A percentile compares a stretch with the other conserved stretches of the same genome.
These are phyloP conservation scores for Malus hybrid DNA, from an alignment of 331 rosid genomes.

Conservation along the genomic window DNA sequence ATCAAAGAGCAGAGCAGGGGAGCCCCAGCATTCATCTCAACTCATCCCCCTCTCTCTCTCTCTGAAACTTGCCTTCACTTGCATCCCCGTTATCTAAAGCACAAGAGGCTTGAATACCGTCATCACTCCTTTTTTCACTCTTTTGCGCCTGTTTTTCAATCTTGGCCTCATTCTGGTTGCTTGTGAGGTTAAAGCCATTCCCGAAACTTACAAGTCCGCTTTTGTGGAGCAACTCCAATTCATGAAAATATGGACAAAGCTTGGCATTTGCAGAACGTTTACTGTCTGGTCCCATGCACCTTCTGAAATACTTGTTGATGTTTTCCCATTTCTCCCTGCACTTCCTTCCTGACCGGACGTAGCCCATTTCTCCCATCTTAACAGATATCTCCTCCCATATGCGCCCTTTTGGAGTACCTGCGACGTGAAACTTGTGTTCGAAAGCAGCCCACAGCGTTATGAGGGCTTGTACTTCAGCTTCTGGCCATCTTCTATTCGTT, in stretches of 20 bases:
- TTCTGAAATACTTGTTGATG: conserved; percentile 74
- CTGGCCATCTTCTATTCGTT: conserved; percentile 65
- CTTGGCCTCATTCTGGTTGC: conserved; percentile 21
- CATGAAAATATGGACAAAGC: conserved; percentile 59
- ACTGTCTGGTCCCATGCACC: conserved; percentile 45
- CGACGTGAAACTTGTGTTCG: conserved; percentile 40
- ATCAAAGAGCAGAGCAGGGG: neutral
- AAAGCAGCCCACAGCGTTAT: conserved; percentile 44
- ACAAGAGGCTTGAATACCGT: neutral
- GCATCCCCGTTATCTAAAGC: neutral
- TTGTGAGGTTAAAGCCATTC: conserved; percentile 22
- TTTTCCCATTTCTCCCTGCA: conserved; percentile 92
- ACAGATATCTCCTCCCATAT: conserved; percentile 79
- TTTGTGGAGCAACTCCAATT: conserved; percentile 51
- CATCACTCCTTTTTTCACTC: neutral
- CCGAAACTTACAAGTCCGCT: conserved; percentile 37
- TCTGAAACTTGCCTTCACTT: neutral
- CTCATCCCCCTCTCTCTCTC: neutral
- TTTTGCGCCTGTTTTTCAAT: conserved; percentile 12
- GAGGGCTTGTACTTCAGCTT: conserved; percentile 62
- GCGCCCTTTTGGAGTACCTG: conserved; percentile 36
- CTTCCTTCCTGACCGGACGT: conserved; percentile 57
- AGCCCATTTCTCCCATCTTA: conserved; percentile 49
- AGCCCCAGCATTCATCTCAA: neutral
- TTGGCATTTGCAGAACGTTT: conserved; percentile 38